Evolutionary conservation across 2,329 filamentous ascomycete genomes (phyloP).

Genomic region (Nigrograna mackinnonii): DNA sequence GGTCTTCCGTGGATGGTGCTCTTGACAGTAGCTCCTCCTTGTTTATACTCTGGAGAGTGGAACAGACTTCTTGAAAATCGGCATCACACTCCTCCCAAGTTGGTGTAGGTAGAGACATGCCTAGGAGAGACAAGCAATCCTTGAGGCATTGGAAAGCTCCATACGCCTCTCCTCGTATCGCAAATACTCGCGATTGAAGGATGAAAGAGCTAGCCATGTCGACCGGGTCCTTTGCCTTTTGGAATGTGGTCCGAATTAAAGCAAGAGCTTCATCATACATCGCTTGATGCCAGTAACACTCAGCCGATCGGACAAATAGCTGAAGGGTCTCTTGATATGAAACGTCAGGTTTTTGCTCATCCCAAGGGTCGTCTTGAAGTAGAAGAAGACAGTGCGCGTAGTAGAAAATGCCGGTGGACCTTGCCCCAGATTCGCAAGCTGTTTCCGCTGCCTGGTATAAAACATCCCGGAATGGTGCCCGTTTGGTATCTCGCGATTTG

Average conservation of each 20-base stretch:
- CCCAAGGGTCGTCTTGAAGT: slow-evolving; percentile 81
- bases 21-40: slow-evolving; percentile 51
- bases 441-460: slow-evolving; percentile 78
- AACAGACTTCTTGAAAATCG: slow-evolving; percentile 63
- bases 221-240: slow-evolving; percentile 69
- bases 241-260: slow-evolving; percentile 72
- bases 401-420: slow-evolving; percentile 80
- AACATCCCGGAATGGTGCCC: slow-evolving; percentile 72
- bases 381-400: slow-evolving; percentile 76
- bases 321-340: slow-evolving; percentile 84
- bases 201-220: slow-evolving; percentile 87
- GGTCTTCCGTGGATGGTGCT: slow-evolving; percentile 49
- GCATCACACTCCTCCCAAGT: slow-evolving; percentile 78
- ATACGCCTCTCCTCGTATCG: slow-evolving; percentile 71
- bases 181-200: slow-evolving; percentile 77
- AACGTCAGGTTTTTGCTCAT: slow-evolving; percentile 68
- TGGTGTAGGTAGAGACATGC: slow-evolving; percentile 65
- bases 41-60: slow-evolving; percentile 47
- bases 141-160: slow-evolving; percentile 72
- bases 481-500: slow-evolving; percentile 62
- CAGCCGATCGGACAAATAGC: slow-evolving; percentile 72
- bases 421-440: slow-evolving; percentile 80
- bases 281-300: slow-evolving; percentile 80
- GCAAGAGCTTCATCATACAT: slow-evolving; percentile 69
- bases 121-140: slow-evolving; percentile 69